Base-by-base conservation (phyloP, 805 yeast species). In the Metschnikowia continentalis region DNA sequence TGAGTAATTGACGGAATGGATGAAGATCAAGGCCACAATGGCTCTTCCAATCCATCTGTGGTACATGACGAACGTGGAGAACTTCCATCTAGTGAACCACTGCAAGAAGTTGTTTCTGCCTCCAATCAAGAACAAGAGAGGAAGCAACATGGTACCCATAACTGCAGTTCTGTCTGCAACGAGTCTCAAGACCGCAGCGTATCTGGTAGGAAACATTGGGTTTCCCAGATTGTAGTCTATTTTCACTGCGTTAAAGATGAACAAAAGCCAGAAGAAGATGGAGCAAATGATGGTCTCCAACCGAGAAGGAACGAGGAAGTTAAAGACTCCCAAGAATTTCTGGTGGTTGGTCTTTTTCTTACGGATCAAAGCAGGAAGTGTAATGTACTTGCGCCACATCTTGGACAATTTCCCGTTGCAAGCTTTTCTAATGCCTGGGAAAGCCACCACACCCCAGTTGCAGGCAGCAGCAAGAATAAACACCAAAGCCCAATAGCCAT, bases 281-380 rank as follows among this genome's bases (percentile, higher is more conserved):
- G 52, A 23, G 56, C 56, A 44, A 55, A 49, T 46, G 54, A 53
- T 42, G 50, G 68, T 51, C 64, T 68, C 65, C 52, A 62, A 20
- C 10, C 62, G 41, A 5, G 62, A 44, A 3, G 62, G 62, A 17
- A 55, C 68, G 23, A 74, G 59, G 58, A 70, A 60, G 50, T 65
- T 66, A 5, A 70, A 51, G 32, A 58, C 36, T 3, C 65, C 50
- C 10, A 56, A 42, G 23, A 62, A 59, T 15, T 60, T 54, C 32
- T 60, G 58, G 38, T 63, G 67, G 32, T 60, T 55, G 20, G 72
- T 66, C 49, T 66, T 71, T 17, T 60, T 53, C 42, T 51, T 61
- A 1, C 64, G 64, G 22, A 51, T 50, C 5, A 71, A 59, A 0
- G 81, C 75, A 13, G 82, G 80, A 8, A 73, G 55, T 0, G 72